Evolutionary conservation across 768 basidiomycete genomes (phyloP).

Genomic region (Suillus spraguei): DNA sequence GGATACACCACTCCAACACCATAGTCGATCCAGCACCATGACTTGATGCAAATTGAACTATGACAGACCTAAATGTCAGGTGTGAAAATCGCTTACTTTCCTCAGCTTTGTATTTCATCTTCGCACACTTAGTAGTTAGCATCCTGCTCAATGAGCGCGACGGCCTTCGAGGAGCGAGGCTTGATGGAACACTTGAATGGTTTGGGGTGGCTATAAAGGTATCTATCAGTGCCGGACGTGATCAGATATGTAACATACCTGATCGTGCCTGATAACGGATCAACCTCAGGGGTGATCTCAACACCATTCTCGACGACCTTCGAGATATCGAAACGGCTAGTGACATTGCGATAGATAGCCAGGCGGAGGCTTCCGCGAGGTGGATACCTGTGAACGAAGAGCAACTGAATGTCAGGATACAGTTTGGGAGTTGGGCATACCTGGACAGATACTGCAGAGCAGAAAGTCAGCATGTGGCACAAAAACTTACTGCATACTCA

Average conservation of each 20-base stretch:
- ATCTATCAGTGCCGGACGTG: not conserved
- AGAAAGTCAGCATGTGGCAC: conserved; percentile 10
- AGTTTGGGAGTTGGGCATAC: not conserved
- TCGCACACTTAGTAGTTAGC: no score
- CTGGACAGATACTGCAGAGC: conserved; percentile 14
- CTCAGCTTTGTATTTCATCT: no score
- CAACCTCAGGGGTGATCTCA: conserved; percentile 46
- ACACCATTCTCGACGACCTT: conserved; percentile 41
- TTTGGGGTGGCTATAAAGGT: not conserved
- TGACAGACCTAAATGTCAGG: no score
- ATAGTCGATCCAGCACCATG: no score
- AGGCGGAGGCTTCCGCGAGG: conserved; percentile 47
- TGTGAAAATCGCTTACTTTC: no score
- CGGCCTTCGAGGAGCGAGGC: conserved; percentile 52
- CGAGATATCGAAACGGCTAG: conserved; percentile 47
- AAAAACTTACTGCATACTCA: conserved; percentile 24
- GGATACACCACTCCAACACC: no score
- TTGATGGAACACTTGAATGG: conserved; percentile 52
- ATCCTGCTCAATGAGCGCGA: conserved; percentile 49
- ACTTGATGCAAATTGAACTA: no score
- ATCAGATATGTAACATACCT: conserved; percentile 36
- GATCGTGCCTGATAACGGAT: conserved; percentile 52
- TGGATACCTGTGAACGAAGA: conserved; percentile 36
- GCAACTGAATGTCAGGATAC: conserved; percentile 8
- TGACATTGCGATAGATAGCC: conserved; percentile 37